Evolutionary conservation across 768 basidiomycete genomes (phyloP).

Genomic region (Gyrodon lividus): DNA sequence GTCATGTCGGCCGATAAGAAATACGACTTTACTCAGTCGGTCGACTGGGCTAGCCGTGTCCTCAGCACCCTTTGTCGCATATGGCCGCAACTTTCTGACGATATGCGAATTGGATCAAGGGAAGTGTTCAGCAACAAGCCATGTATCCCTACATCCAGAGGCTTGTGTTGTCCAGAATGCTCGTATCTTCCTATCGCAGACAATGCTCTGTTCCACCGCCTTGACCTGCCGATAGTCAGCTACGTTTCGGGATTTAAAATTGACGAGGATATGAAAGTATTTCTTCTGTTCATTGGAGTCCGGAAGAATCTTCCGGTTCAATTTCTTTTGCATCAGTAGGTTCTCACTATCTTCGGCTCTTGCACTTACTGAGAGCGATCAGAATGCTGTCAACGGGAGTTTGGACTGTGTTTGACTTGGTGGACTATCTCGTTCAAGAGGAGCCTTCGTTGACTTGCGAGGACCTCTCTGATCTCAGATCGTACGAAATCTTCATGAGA

Average conservation of each 20-base stretch:
- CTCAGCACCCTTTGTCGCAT: slow-evolving; percentile 58
- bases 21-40: slow-evolving; percentile 60
- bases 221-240: slow-evolving; percentile 26
- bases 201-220: slow-evolving; percentile 63
- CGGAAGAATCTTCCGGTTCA: neutral
- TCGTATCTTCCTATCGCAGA: slow-evolving; percentile 80
- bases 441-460: neutral
- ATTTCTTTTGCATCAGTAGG: neutral
- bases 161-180: slow-evolving; percentile 66
- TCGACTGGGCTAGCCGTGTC: slow-evolving; percentile 77
- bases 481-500: slow-evolving; percentile 45
- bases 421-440: slow-evolving; percentile 6
- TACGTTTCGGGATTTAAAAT: neutral
- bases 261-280: neutral
- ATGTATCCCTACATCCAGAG: slow-evolving; percentile 49
- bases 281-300: neutral
- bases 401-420: slow-evolving; percentile 4
- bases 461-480: neutral
- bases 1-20: slow-evolving; percentile 40
- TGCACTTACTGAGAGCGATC: neutral
- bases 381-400: slow-evolving; percentile 7
- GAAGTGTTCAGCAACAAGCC: slow-evolving; percentile 37
- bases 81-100: slow-evolving; percentile 60
- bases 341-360: neutral
- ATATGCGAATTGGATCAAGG: slow-evolving; percentile 38